Evolutionary conservation across 225 moss, liverwort and hornwort genomes (phyloP), one percentile per base, ranked within the genome.

Genomic region (Thuidium tamariscinum): DNA sequence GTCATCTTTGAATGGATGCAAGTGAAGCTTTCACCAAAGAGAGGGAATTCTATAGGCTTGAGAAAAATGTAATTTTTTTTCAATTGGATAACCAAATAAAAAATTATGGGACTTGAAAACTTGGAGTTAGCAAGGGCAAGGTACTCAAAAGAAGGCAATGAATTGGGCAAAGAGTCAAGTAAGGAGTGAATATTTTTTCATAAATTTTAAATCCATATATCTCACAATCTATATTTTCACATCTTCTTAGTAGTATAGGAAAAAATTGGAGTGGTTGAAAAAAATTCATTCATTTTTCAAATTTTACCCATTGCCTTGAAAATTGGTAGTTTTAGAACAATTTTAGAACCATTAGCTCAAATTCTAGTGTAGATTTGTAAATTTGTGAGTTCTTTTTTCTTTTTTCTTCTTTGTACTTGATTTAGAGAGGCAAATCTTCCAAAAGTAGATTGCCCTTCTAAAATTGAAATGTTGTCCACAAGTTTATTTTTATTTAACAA

Each of bases 41-140:
- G 6, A n/a, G n/a, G n/a, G n/a, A n/a, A n/a, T n/a, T n/a, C n/a
- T n/a, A n/a, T n/a, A n/a, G n/a, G n/a, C n/a, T n/a, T n/a, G n/a
- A n/a, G n/a, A n/a, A n/a, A n/a, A n/a, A n/a, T n/a, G 2, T 12
- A 36, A 6, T 5, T 19, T 65, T 36, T 36, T 64, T 34, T 5
- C 1, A 12, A 64, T 64, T 7, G 5, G 10, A 19, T 64, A 19
- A 1, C 0, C 4, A 0, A 1, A 66, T 66, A 7, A 66, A 66
- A 64, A 66, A 7, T 66, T 18, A 36, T 66, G 5, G 18, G 36
- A 2, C 3, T 36, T 36, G 1, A 1, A 21, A 36, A 36, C 11
- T 66, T 3, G 5, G 3, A 0, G 11, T 6, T 0, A 66, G 1
- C 11, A 36, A 20, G 1, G 20, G 3, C 11, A 21, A 6, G 0